A percentile compares a stretch with the other conserved stretches of the same genome.
Conservation (phyloP, 345 rosid genomes). For the Moricandia arvensis region DNA sequence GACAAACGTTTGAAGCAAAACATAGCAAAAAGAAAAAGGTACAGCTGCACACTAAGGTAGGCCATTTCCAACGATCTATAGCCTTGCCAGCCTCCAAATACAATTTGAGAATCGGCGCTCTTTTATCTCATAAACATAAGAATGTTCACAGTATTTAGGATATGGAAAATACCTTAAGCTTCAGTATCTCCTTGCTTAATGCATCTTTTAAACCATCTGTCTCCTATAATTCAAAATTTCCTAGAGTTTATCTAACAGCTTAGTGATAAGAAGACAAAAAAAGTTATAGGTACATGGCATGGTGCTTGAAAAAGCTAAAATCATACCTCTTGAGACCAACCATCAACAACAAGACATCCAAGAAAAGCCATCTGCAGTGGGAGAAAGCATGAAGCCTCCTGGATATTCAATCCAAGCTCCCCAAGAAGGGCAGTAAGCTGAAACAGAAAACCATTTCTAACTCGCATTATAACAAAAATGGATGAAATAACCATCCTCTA, state of each 20-base stretch:
- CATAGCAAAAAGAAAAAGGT: background rate
- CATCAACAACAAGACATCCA: slow-evolving; percentile 94
- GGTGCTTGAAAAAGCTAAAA: background rate
- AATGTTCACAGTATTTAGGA: background rate
- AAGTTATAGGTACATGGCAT: slow-evolving; percentile 8
- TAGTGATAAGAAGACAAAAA: slow-evolving; percentile 14
- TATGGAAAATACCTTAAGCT: slow-evolving; percentile 62
- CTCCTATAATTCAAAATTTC: slow-evolving; percentile 50
- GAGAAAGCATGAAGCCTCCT: slow-evolving; percentile 97
- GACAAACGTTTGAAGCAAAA: slow-evolving; percentile 14
- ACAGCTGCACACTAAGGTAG: background rate
- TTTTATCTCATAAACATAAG: background rate
- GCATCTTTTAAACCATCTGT: slow-evolving; percentile 66
- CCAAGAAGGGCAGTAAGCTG: slow-evolving; percentile 86
- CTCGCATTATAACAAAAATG: slow-evolving; percentile 19
- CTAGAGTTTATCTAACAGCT: slow-evolving; percentile 26
- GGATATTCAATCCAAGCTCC: slow-evolving; percentile 88
- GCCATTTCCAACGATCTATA: slow-evolving; percentile 6
- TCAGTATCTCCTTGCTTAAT: slow-evolving; percentile 63
- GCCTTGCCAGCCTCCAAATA: slow-evolving; percentile 10
- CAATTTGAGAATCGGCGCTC: background rate
- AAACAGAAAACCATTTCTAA: slow-evolving; percentile 22
- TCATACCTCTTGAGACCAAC: slow-evolving; percentile 85
- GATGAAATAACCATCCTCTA: background rate
- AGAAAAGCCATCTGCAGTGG: slow-evolving; percentile 85